Percentiles rank a stretch among this genome's conserved stretches.
Conservation (phyloP, 164 flowering plant genomes). For the Cinnamomum chago region DNA sequence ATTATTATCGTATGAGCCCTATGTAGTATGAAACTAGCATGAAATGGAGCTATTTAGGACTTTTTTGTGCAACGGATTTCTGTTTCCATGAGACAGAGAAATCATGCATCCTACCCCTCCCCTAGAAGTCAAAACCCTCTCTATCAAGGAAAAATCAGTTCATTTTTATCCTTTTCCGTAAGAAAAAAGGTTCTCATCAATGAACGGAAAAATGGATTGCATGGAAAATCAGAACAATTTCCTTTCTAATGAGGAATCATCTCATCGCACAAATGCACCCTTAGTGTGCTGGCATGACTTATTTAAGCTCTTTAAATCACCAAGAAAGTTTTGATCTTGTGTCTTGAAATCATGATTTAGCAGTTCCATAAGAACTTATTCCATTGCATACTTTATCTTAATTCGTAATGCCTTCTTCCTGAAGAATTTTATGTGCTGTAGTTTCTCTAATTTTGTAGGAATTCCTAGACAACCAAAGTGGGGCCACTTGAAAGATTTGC, state of each 20-base stretch:
- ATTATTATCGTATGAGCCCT: no score
- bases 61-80: no score
- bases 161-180: no score
- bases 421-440: background rate
- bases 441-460: constrained; percentile 38
- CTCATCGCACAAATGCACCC: background rate
- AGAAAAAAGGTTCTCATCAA: no score
- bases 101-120: no score
- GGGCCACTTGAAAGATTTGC: constrained; percentile 91
- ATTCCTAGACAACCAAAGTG: constrained; percentile 79
- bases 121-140: no score
- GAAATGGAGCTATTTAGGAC: no score
- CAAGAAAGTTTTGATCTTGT: background rate
- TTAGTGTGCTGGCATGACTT: background rate
- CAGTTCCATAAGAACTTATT: background rate
- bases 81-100: no score
- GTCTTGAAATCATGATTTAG: background rate
- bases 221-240: background rate
- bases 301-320: background rate
- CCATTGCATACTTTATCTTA: background rate
- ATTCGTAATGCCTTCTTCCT: background rate
- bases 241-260: background rate
- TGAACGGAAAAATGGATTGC: no score
- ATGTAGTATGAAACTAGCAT: no score
- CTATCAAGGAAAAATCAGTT: no score